Conservation (phyloP, 1,284 basidiomycete genomes). For the Puccinia triticina region DNA sequence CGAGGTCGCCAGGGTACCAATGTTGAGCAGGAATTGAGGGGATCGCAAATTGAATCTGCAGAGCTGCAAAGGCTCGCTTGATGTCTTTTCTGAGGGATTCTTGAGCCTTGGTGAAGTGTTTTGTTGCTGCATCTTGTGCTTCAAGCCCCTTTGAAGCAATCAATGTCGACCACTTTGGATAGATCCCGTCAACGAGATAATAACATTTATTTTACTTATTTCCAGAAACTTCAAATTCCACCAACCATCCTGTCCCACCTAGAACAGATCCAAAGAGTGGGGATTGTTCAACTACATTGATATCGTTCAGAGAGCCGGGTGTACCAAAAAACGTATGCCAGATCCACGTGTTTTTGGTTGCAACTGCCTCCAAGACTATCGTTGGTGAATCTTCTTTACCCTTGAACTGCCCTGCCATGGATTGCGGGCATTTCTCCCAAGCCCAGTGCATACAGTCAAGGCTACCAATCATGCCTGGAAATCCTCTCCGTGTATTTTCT, state of each 20-base stretch:
- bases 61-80: too few species aligned
- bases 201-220: neutral
- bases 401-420: neutral
- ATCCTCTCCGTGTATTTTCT: neutral
- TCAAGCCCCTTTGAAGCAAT: neutral
- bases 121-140: neutral
- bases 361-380: neutral
- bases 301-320: neutral
- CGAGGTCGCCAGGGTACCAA: too few species aligned
- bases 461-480: neutral
- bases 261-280: neutral
- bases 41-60: too few species aligned
- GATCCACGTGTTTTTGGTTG: neutral
- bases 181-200: neutral
- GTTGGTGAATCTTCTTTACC: neutral
- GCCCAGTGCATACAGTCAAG: constrained; percentile 4
- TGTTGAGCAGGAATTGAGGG: too few species aligned
- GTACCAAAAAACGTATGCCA: constrained; percentile 18
- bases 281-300: neutral
- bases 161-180: neutral
- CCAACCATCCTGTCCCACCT: neutral
- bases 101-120: too few species aligned
- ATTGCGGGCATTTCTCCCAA: constrained; percentile 3
- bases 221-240: neutral
- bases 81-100: too few species aligned